Percentiles rank a stretch among this genome's conserved stretches.
Conservation (phyloP, 129 eudicot genomes). For the Dittrichia graveolens region DNA sequence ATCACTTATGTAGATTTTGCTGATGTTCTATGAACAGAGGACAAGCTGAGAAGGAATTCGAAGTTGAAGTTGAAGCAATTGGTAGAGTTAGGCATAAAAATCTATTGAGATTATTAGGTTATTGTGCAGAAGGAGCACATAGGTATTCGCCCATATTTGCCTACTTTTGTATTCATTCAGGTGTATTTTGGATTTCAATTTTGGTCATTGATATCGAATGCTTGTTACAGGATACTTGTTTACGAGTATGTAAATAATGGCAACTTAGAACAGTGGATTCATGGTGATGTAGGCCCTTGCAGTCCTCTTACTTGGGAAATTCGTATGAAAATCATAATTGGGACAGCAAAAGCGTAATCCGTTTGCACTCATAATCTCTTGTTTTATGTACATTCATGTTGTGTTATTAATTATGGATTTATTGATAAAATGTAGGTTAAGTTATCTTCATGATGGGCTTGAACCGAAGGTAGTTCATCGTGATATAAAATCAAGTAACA, state of each 20-base stretch:
- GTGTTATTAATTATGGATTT: conserved; percentile 13
- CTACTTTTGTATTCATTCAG: neutral
- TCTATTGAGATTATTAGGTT: conserved; percentile 60
- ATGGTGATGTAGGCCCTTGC: conserved; percentile 66
- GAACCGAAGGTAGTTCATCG: conserved; percentile 80
- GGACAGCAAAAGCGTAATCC: conserved; percentile 68
- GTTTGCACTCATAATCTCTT: neutral
- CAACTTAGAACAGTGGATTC: conserved; percentile 76
- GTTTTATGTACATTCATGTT: neutral
- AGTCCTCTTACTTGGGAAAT: conserved; percentile 75
- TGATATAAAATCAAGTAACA: conserved; percentile 70
- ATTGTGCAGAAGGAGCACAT: conserved; percentile 75
- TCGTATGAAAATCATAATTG: conserved; percentile 63
- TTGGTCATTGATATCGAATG: neutral
- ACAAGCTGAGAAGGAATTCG: conserved; percentile 76
- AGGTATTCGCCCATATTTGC: conserved; percentile 38
- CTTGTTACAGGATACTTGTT: conserved; percentile 58
- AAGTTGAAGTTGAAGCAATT: conserved; percentile 77
- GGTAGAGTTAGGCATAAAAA: conserved; percentile 70
- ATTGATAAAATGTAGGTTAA: conserved; percentile 41
- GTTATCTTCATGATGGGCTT: conserved; percentile 74
- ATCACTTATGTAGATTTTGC: neutral
- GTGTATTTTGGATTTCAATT: neutral
- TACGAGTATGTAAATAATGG: conserved; percentile 75
- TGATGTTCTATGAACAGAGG: conserved; percentile 44